Percentiles rank a stretch among this genome's conserved stretches.
Evolutionary conservation across 352 stramenopile species (phyloP).

Genomic region (Phytophthora crassamura): DNA sequence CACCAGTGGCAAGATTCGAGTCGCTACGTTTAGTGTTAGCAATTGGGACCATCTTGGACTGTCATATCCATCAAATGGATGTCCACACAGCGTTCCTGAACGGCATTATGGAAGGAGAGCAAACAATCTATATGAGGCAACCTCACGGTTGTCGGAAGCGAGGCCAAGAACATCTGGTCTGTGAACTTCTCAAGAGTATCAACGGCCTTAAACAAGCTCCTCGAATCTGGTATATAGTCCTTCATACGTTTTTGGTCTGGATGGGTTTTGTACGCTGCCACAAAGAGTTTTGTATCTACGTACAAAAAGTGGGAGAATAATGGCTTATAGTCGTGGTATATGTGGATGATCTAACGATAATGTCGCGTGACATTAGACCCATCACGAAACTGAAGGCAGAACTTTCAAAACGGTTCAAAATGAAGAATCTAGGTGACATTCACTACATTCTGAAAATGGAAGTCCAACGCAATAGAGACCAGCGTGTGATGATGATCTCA

Average conservation of each 20-base stretch:
- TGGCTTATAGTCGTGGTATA: neutral
- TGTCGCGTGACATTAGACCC: neutral
- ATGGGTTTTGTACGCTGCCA: constrained; percentile 34
- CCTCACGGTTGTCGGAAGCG: constrained; percentile 12
- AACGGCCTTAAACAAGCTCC: constrained; percentile 20
- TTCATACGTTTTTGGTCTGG: constrained; percentile 19
- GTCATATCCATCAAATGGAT: neutral
- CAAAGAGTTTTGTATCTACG: constrained; percentile 10
- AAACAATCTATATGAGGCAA: constrained; percentile 26
- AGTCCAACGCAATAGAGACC: constrained; percentile 1
- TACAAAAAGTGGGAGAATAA: too few species aligned
- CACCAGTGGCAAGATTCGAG: constrained; percentile 6
- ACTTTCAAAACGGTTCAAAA: neutral
- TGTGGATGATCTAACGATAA: constrained; percentile 4
- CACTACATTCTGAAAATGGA: constrained; percentile 7
- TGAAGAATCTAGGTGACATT: neutral
- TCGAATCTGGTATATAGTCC: constrained; percentile 31
- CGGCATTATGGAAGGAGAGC: constrained; percentile 19
- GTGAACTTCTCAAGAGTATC: constrained; percentile 25
- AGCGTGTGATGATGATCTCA: constrained; percentile 12
- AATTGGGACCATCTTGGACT: constrained; percentile 5
- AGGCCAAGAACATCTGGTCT: constrained; percentile 19
- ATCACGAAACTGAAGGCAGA: neutral
- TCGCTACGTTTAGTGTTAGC: constrained; percentile 2
- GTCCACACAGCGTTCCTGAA: constrained; percentile 10